Base-by-base conservation (phyloP, 192 early-diverging fungal species). In the Coemansia sp. region DNA sequence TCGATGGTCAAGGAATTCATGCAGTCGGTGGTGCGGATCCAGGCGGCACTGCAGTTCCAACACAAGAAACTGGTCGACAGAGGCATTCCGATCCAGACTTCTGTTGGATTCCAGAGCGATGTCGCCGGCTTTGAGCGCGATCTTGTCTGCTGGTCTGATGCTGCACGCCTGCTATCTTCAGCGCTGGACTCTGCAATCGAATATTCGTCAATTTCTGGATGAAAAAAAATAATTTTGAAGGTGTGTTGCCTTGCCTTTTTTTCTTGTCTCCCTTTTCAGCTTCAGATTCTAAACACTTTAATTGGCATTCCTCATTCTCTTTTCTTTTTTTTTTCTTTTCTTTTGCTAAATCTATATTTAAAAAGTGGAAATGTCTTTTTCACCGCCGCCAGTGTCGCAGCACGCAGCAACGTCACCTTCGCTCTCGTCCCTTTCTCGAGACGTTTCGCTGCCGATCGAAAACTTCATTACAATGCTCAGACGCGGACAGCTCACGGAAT, bases 401-500 rank as follows among this genome's bases (percentile, higher is more conserved):
- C 15, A 41, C 12, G 39, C 39, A 14, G 39, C 35, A 4, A 5
- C 57, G 9, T 36, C 57, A n/a, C 34, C 35, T 4, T 59, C 57
- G 34, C 35, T 59, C 8, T 33, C 57, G 30, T 59, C 57, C 43
- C 55, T 76, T 38, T 63, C 72, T 62, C 72, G 68, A 10, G 77
- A 79, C 62, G 44, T 67, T 8, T 43, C 67, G 9, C 55, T 56
- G 15, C 60, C 61, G 43, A 77, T 86, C 18, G 85, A 86, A 55
- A 75, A 81, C 58, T 84, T 88, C 35, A 77, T 86, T 43, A 73
- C 79, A 48, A 79, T 82, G 65, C 82, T 88, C 15, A 84, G 86
- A 64, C 82, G 87, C 62, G 85, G 91, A n/a, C 89, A 92, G 68
- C 66, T 92, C 10, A 81, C 85, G 24, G 89, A 89, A 64, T 89